Base-by-base conservation (phyloP, 202 grass and related monocot genomes). In the Dendrocalamus latiflorus region DNA sequence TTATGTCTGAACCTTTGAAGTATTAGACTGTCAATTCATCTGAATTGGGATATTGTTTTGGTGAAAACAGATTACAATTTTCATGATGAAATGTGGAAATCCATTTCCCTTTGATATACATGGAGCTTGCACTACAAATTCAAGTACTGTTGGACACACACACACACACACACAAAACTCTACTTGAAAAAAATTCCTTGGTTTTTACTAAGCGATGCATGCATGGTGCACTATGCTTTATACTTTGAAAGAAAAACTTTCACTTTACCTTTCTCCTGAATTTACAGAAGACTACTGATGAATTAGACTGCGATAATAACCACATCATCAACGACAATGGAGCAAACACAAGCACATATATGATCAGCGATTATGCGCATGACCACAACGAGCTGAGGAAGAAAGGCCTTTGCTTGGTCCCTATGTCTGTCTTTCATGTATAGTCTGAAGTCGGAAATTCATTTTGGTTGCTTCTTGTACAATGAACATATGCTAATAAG, bases 271-370 rank as follows among this genome's bases (percentile, higher is more conserved):
- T 64, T 17, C 63, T 62, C 13, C 34, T 65, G 14, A 72, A 75
- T 81, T 65, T 69, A 33, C 74, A 77, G 65, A 85, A 61, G 15
- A 50, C 30, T 38, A 78, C 54, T 11, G 62, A 34, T 15, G 58
- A 18, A 6, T 16, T 17, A 9, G 82, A 14, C 6, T 17, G 38
- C 14, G 7, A n/a, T n/a, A n/a, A 48, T 42, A 50, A 60, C 49
- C n/a, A 44, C 44, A 42, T 6, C 25, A 74, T 57, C 13, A 70
- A 42, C 0, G 25, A 61, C 5, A 61, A 61, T 51, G 61, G 67
- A 36, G 49, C 7, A 76, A 53, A 68, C 49, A 59, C 63, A 58
- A 62, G 42, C 14, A 21, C 30, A 79, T 61, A 62, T 41, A 78
- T 48, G 43, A 41, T 17, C 26, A 57, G n/a, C 25, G 56, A 37